These are phyloP conservation scores for Cymodocea nodosa DNA, from an alignment of 116 monocot species.

Conservation along the genomic window DNA sequence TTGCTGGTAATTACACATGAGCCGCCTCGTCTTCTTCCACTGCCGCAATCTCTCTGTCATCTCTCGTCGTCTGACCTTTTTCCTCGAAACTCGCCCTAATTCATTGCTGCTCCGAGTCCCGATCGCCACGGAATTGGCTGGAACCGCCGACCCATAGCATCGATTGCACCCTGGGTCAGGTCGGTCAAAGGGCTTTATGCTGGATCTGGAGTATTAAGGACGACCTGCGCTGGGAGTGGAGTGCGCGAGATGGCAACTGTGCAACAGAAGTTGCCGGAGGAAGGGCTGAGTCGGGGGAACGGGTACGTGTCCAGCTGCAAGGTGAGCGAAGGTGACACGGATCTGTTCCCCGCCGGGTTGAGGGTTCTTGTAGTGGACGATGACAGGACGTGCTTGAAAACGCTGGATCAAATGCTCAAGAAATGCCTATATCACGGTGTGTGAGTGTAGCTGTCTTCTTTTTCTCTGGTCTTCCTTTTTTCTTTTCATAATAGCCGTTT, in stretches of 20 bases:
- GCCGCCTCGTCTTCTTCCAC: slow-evolving; percentile 2
- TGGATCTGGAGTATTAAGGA: background rate
- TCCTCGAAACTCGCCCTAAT: background rate
- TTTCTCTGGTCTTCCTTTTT: background rate
- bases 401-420: slow-evolving; percentile 44
- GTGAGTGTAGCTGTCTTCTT: background rate
- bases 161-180: background rate
- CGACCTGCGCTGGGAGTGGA: background rate
- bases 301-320: background rate
- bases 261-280: slow-evolving; percentile 4
- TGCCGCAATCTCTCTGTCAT: background rate
- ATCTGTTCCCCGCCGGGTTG: slow-evolving; percentile 52
- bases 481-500: no score
- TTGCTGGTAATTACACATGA: background rate
- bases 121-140: background rate
- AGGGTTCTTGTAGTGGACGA: slow-evolving; percentile 64
- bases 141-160: background rate
- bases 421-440: slow-evolving; percentile 41
- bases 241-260: background rate
- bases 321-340: slow-evolving; percentile 5
- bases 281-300: background rate
- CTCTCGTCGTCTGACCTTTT: background rate
- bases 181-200: background rate
- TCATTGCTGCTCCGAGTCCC: background rate
- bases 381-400: slow-evolving; percentile 32